A percentile compares a stretch with the other conserved stretches of the same genome.
Evolutionary conservation across 2,329 filamentous ascomycete species (phyloP).

Genomic region (Chrysoporthe austroafricana): DNA sequence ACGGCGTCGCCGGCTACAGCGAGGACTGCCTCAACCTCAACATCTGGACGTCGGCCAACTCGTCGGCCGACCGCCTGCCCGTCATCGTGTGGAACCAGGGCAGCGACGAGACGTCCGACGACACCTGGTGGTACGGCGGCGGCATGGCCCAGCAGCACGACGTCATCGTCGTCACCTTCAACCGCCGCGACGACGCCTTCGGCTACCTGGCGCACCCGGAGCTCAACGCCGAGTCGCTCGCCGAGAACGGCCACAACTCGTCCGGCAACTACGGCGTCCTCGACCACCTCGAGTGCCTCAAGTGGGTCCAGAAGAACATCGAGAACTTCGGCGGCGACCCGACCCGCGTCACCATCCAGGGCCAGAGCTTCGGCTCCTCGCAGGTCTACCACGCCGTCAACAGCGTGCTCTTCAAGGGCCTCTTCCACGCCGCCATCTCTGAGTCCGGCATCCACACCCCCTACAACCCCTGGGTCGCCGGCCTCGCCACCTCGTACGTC

Average conservation of each 20-base stretch:
- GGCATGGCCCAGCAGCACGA: conserved; percentile 26
- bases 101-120: conserved; percentile 22
- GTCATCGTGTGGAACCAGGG: conserved; percentile 35
- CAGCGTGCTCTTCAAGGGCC: conserved; percentile 36
- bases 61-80: conserved; percentile 34
- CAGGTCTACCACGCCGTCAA: conserved; percentile 38
- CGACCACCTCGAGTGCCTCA: conserved; percentile 25
- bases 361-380: conserved; percentile 35
- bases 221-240: conserved; percentile 25
- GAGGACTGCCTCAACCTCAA: conserved; percentile 42
- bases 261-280: conserved; percentile 28
- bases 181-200: conserved; percentile 28
- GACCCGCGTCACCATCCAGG: conserved; percentile 25
- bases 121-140: conserved; percentile 23
- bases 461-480: conserved; percentile 36
- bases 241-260: conserved; percentile 25
- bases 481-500: conserved; percentile 37
- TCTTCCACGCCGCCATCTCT: conserved; percentile 38
- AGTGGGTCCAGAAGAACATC: conserved; percentile 28
- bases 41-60: conserved; percentile 38
- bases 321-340: conserved; percentile 26
- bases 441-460: conserved; percentile 38
- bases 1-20: conserved; percentile 18
- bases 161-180: conserved; percentile 27
- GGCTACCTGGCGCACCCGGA: conserved; percentile 26